phyloP scores from a whole-genome alignment of 1,284 basidiomycete species.

The Cerioporus squamosus region DNA sequence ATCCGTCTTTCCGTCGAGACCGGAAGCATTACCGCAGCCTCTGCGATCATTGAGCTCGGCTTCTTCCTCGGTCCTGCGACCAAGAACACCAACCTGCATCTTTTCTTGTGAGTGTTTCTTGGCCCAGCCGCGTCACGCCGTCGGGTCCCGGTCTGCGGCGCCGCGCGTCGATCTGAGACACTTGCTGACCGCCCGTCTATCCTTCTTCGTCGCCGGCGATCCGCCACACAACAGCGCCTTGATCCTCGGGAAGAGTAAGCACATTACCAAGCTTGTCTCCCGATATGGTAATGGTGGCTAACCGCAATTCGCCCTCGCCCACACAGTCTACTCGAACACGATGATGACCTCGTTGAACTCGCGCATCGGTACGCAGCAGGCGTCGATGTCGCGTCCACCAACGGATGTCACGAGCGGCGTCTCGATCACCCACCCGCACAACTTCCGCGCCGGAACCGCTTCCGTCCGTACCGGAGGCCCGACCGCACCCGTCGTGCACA shows the following conservation, averaged over 20 bases:
- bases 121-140: too few relatives aligned
- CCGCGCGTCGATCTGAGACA: neutral
- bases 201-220: neutral
- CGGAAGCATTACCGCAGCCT: conserved; percentile 7
- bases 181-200: neutral
- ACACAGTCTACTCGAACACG: conserved; percentile 10
- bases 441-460: neutral
- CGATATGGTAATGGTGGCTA: neutral
- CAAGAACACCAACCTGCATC: conserved; percentile 8
- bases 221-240: neutral
- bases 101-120: conserved; percentile 7
- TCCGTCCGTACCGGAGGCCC: neutral
- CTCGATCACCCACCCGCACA: neutral
- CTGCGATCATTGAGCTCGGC: conserved; percentile 9
- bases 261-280: neutral
- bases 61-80: conserved; percentile 12
- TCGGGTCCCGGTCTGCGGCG: too few relatives aligned
- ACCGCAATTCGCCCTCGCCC: neutral
- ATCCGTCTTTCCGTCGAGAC: conserved; percentile 21
- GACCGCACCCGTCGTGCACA: neutral
- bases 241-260: conserved; percentile 10
- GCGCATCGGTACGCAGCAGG: neutral
- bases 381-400: neutral
- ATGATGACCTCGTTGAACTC: conserved; percentile 16
- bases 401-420: neutral